Percentiles rank a stretch among this genome's conserved stretches.
Conservation (phyloP, 129 eudicot genomes). For the Ambrosia trifida region DNA sequence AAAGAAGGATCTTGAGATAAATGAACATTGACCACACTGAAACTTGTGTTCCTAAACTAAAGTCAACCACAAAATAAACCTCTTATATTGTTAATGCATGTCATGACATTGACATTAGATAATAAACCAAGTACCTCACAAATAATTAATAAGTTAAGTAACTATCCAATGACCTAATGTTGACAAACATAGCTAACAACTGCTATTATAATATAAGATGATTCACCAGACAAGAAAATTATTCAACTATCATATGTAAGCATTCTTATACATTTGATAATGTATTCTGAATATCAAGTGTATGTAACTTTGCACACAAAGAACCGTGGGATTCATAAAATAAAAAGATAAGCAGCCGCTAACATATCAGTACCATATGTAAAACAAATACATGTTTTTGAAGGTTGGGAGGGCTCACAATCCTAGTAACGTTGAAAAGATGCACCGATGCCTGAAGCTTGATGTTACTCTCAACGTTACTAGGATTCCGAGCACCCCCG, state of each 20-base stretch:
- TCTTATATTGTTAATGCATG: slow-evolving; percentile 1
- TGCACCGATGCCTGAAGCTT: not conserved
- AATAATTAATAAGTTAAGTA: slow-evolving; percentile 8
- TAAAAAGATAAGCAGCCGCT: not conserved
- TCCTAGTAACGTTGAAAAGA: not conserved
- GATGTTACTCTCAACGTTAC: no score
- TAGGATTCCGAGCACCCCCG: no score
- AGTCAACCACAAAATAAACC: slow-evolving; percentile 6
- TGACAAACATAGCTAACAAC: not conserved
- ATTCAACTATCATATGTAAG: slow-evolving; percentile 10
- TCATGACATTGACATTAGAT: not conserved
- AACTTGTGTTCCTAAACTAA: slow-evolving; percentile 1
- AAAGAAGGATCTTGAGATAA: not conserved
- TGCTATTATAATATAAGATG: not conserved
- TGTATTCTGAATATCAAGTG: slow-evolving; percentile 14
- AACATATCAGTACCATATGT: no score
- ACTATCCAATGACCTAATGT: not conserved
- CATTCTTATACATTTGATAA: slow-evolving; percentile 4
- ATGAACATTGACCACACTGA: not conserved
- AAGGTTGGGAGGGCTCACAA: not conserved
- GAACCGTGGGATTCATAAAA: not conserved
- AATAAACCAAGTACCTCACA: slow-evolving; percentile 1
- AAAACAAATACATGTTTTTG: no score
- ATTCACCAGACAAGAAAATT: not conserved
- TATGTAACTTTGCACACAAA: slow-evolving; percentile 5